Evolutionary conservation across 2,329 filamentous ascomycete species (phyloP).

Genomic region (Coniochaeta prunicola): DNA sequence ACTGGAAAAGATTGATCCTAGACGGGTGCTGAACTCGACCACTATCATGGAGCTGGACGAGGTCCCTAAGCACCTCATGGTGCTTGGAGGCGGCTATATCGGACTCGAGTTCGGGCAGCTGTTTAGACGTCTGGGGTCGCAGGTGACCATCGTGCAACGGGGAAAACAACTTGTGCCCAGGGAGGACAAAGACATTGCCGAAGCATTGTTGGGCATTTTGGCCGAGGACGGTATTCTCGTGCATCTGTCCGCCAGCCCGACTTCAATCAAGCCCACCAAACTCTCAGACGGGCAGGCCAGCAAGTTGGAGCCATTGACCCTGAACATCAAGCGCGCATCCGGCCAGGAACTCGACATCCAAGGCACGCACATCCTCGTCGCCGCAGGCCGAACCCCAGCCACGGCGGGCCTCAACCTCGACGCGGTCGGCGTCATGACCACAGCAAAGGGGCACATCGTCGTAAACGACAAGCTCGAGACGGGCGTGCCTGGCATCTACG

Average conservation of each 20-base stretch:
- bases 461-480: constrained; percentile 38
- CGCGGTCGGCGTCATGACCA: constrained; percentile 31
- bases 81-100: constrained; percentile 46
- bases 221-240: constrained; percentile 37
- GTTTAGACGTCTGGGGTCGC: constrained; percentile 39
- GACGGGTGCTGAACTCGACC: constrained; percentile 36
- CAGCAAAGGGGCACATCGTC: constrained; percentile 33
- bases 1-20: constrained; percentile 24
- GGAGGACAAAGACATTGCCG: constrained; percentile 41
- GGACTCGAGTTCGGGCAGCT: constrained; percentile 48
- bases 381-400: constrained; percentile 42
- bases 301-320: not conserved
- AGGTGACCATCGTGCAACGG: constrained; percentile 40
- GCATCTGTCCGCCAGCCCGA: constrained; percentile 20
- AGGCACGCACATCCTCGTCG: constrained; percentile 41
- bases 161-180: constrained; percentile 31
- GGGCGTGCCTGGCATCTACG: constrained; percentile 32
- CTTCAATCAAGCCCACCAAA: not conserved
- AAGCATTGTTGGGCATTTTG: constrained; percentile 32
- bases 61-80: constrained; percentile 39
- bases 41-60: constrained; percentile 36
- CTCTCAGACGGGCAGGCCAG: not conserved
- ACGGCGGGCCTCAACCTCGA: constrained; percentile 35
- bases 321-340: not conserved
- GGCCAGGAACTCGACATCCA: constrained; percentile 16